These are phyloP conservation scores for Elsinoe perseae DNA, from an alignment of 2,329 filamentous ascomycete species.

Conservation along the genomic window DNA sequence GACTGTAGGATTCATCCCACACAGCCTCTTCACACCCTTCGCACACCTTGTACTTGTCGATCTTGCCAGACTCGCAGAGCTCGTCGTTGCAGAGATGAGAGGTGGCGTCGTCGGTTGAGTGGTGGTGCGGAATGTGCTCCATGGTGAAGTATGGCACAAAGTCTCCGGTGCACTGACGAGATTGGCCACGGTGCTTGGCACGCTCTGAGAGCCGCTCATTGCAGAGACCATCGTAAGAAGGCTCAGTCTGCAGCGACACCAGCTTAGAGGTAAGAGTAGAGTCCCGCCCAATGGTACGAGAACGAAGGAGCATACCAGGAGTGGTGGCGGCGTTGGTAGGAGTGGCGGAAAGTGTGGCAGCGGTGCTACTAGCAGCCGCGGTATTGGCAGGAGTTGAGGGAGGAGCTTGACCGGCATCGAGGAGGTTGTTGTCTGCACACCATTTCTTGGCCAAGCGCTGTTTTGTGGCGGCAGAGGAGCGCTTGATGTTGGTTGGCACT, in stretches of 20 bases:
- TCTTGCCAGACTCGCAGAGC: not conserved
- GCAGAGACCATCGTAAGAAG: not conserved
- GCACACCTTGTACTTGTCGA: not conserved
- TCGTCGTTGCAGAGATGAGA: not conserved
- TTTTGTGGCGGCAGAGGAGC: conserved; percentile 1
- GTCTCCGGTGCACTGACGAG: not conserved
- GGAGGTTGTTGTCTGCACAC: not conserved
- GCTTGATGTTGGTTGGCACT: not conserved
- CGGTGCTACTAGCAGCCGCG: not conserved
- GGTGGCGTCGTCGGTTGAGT: not conserved
- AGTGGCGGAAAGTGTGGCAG: not conserved
- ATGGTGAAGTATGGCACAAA: not conserved
- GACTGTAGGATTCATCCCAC: not conserved
- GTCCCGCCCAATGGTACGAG: not conserved
- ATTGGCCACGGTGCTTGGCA: not conserved
- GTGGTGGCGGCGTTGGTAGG: not conserved
- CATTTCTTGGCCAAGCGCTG: not conserved
- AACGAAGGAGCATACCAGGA: not conserved
- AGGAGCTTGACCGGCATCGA: not conserved
- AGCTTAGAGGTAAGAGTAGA: not conserved
- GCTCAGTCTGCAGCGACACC: not conserved
- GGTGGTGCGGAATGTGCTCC: not conserved
- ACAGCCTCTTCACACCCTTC: not conserved
- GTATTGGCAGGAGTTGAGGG: not conserved
- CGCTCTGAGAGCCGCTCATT: not conserved